A percentile compares a stretch with the other conserved stretches of the same genome.
phyloP scores from a whole-genome alignment of 345 rosid genomes.

The Eucalyptus leucophloia region DNA sequence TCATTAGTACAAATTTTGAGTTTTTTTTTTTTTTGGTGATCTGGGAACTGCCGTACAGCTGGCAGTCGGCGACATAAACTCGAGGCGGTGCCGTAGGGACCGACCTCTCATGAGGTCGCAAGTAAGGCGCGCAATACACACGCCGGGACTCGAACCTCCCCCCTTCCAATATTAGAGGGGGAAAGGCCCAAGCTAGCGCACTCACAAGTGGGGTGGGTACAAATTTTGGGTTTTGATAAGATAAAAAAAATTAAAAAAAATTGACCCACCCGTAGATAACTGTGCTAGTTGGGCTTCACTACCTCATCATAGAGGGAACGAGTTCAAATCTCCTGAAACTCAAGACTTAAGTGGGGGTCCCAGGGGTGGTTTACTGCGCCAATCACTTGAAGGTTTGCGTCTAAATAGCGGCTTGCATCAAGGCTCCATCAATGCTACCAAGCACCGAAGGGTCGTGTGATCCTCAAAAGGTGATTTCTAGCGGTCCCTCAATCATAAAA shows the following conservation, averaged over 20 bases:
- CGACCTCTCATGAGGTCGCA: no score
- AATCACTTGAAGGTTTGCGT: rapidly evolving
- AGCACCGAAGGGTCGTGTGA: rapidly evolving
- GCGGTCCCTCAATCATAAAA: rapidly evolving
- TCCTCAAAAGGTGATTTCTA: rapidly evolving
- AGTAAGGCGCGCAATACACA: no score
- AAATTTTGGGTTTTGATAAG: no score
- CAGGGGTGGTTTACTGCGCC: rapidly evolving
- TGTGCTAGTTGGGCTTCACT: no score
- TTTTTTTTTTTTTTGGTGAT: no score
- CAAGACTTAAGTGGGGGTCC: rapidly evolving
- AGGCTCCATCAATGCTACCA: rapidly evolving
- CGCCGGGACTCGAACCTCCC: no score
- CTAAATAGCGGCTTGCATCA: rapidly evolving
- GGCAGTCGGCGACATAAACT: rapidly evolving
- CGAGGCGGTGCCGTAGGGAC: rapidly evolving
- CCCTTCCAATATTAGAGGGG: no score
- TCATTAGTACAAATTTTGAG: no score
- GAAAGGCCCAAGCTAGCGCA: no score
- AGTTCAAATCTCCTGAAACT: rapidly evolving
- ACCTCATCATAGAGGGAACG: rapidly evolving
- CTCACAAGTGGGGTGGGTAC: no score
- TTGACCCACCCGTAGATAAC: no score
- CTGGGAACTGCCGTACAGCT: rapidly evolving
- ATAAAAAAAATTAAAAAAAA: no score